A percentile compares a stretch with the other conserved stretches of the same genome.
These are phyloP conservation scores for Wickerhamiella occidentalis DNA, from an alignment of 805 yeast species.

Conservation along the genomic window DNA sequence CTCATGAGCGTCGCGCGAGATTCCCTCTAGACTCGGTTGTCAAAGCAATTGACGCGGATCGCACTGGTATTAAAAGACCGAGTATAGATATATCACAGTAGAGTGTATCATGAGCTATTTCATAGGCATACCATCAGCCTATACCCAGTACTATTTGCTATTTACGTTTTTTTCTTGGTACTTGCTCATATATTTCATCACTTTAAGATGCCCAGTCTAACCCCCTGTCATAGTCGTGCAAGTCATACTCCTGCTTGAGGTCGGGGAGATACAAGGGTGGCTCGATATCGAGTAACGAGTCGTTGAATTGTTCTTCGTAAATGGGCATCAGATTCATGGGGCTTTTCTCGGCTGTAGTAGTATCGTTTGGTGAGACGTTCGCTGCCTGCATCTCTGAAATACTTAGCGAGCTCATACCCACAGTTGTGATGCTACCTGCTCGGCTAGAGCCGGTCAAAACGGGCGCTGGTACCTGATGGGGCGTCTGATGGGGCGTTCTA, in stretches of 20 bases:
- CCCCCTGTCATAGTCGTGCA: background rate
- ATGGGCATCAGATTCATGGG: slow-evolving; percentile 3
- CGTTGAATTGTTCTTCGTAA: slow-evolving; percentile 9
- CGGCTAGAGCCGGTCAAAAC: background rate
- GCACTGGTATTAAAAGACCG: too few species aligned
- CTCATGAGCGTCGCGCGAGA: too few species aligned
- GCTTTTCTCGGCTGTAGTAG: background rate
- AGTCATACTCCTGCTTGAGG: background rate
- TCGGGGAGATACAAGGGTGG: slow-evolving; percentile 8
- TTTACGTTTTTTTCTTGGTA: too few species aligned
- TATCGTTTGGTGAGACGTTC: background rate
- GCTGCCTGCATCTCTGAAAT: background rate
- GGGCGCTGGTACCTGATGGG: background rate
- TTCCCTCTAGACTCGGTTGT: too few species aligned
- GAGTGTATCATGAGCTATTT: too few species aligned
- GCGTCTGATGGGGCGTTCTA: background rate
- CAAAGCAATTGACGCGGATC: too few species aligned
- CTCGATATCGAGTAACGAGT: slow-evolving; percentile 9
- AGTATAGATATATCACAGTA: too few species aligned
- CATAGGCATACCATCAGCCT: too few species aligned
- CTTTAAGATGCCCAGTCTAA: slow-evolving; percentile 2
- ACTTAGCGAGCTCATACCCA: background rate
- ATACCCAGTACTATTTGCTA: too few species aligned
- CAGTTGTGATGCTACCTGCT: background rate
- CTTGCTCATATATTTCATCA: too few species aligned